These are phyloP conservation scores for Amniculicola lignicola DNA, from an alignment of 495 filamentous ascomycete species.

Conservation along the genomic window DNA sequence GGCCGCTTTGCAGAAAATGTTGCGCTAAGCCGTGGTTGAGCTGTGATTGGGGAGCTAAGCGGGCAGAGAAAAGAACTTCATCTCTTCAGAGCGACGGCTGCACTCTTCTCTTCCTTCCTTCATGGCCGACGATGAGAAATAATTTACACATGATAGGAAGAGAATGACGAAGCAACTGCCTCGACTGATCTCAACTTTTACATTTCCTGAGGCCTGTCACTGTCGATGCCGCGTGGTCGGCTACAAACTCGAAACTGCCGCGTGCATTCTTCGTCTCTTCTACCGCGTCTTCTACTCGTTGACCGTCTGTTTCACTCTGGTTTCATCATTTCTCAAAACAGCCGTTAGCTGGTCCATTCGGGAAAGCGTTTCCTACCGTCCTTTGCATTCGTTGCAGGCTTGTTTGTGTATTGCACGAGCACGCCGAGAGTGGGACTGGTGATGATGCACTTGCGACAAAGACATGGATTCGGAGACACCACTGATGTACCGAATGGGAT, in stretches of 20 bases:
- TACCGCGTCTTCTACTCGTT: slow-evolving; percentile 5
- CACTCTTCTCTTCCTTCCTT: slow-evolving; percentile 25
- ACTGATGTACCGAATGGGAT: too few relatives aligned
- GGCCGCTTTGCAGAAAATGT: neutral
- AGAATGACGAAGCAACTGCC: slow-evolving; percentile 51
- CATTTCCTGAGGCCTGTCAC: slow-evolving; percentile 44
- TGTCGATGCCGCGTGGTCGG: neutral
- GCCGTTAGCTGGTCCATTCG: neutral
- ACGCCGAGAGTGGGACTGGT: too few relatives aligned
- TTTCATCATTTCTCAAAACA: neutral
- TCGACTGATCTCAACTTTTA: slow-evolving; percentile 55
- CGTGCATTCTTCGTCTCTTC: slow-evolving; percentile 8
- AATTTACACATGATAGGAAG: slow-evolving; percentile 60
- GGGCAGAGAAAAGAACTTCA: neutral
- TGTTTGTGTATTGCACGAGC: too few relatives aligned
- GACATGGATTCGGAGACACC: too few relatives aligned
- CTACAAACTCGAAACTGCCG: neutral
- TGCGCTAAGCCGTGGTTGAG: neutral
- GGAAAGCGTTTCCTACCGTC: too few relatives aligned
- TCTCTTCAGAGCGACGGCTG: slow-evolving; percentile 37
- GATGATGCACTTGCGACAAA: too few relatives aligned
- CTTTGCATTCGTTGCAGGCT: too few relatives aligned
- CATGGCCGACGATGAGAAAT: slow-evolving; percentile 55
- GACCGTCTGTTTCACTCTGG: slow-evolving; percentile 1
- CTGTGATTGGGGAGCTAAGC: neutral